A percentile compares a stretch with the other conserved stretches of the same genome.
These are phyloP conservation scores for Kockiozyma suomiensis DNA, from an alignment of 805 yeast genomes.

Conservation along the genomic window DNA sequence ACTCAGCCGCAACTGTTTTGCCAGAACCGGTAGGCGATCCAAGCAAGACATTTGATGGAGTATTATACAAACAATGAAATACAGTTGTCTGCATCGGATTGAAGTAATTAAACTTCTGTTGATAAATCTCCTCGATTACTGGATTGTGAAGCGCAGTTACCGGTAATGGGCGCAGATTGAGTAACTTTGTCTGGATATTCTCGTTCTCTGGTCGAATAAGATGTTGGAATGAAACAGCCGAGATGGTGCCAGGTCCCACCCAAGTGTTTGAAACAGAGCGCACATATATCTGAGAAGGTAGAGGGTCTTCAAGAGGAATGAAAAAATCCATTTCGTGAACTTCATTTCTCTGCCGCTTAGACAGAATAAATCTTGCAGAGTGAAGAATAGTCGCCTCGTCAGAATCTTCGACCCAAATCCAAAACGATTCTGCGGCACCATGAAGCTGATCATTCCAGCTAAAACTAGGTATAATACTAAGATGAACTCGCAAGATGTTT, in stretches of 20 bases:
- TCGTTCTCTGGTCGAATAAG: slow-evolving; percentile 86
- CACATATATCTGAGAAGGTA: slow-evolving; percentile 86
- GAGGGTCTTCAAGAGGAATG: slow-evolving; percentile 85
- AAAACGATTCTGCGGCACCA: slow-evolving; percentile 82
- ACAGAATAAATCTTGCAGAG: slow-evolving; percentile 75
- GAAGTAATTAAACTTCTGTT: slow-evolving; percentile 72
- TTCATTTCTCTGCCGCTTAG: slow-evolving; percentile 55
- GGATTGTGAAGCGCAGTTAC: slow-evolving; percentile 72
- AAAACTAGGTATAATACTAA: slow-evolving; percentile 72
- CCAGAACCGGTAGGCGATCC: slow-evolving; percentile 99
- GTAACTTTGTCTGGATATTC: slow-evolving; percentile 76
- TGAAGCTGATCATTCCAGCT: slow-evolving; percentile 81
- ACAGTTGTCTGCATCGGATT: slow-evolving; percentile 99
- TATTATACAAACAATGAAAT: slow-evolving; percentile 83
- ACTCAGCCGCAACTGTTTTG: slow-evolving; percentile 93
- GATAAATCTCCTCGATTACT: slow-evolving; percentile 68
- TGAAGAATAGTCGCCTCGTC: slow-evolving; percentile 74
- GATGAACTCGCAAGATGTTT: slow-evolving; percentile 80
- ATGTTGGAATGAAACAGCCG: slow-evolving; percentile 84
- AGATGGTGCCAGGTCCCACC: slow-evolving; percentile 81
- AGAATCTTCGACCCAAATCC: slow-evolving; percentile 91
- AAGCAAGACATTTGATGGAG: slow-evolving; percentile 77
- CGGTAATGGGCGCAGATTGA: slow-evolving; percentile 85
- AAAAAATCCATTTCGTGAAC: slow-evolving; percentile 83
- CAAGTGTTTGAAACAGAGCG: slow-evolving; percentile 81